Evolutionary conservation across 2,329 filamentous ascomycete species (phyloP), one percentile per base, ranked within the genome.

Genomic region (Beauveria medogensis): DNA sequence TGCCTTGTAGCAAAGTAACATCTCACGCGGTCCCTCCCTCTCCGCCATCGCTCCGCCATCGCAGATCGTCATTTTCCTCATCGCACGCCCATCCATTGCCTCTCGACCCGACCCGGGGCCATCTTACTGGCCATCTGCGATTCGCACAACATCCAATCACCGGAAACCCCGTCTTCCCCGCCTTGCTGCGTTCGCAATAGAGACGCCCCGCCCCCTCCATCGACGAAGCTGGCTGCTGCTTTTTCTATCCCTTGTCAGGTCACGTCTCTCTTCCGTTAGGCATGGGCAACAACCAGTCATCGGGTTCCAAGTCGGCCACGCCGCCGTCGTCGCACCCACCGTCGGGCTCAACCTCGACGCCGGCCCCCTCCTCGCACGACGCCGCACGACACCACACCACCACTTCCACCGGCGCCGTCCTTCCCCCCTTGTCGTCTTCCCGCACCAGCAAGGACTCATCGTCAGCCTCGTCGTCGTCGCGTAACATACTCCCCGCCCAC

Each of bases 401-500:
- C 52, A 55, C 37, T 6, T 9, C 26, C 28, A 41, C 55, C 44
- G 22, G 24, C 57, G 26, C 48, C 57, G 47, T 10, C 37, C n/a
- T 24, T 43, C 20, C 22, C 53, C 40, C 43, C 26, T 34, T 28
- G n/a, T 53, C 50, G n/a, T 52, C 52, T 12, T 59, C 64, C 28
- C 55, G 55, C 44, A 50, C 43, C 61, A 46, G 60, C 51, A 57
- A 54, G 56, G 51, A 64, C 48, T 63, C 52, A 51, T 60, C 60
- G 52, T 55, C 53, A 51, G 68, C 77, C 80, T 65, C 75, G 75
- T 65, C 77, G 34, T 58, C 57, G n/a, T 44, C 56, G 40, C 57
- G 77, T 72, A 80, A 81, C 68, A 81, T 81, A 68, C 80, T 83
- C 69, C 77, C 81, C 63, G 78, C 82, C 65, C 81, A 83, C 65